Base-by-base conservation (phyloP, 139 green algal species). In the Yamagishiella unicocca region DNA sequence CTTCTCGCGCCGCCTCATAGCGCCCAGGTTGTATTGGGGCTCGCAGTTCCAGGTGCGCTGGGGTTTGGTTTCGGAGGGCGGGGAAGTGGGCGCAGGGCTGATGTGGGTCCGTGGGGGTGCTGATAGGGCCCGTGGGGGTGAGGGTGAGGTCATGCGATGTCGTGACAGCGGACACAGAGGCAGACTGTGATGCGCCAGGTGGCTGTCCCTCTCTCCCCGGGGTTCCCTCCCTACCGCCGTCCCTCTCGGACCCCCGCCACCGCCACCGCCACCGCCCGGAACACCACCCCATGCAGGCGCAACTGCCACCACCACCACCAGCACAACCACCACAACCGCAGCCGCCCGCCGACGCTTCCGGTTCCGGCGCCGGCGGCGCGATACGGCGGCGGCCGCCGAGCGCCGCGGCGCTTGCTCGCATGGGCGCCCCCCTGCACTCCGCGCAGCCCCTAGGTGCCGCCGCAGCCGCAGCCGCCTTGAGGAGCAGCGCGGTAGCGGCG, bases 11-110 rank as follows among this genome's bases (percentile, higher is more conserved):
- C 68, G 68, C 17, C 21, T 61, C 1, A 14, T 9, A 1, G 64
- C 80, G 43, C 62, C 80, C 0, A 62, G 80, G 31, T 45, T 86
- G 43, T 86, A 86, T n/a, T 86, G 80, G 80, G 80, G 80, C 19
- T 19, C 62, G 14, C 64, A 54, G 21, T 86, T 68, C 62, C 80
- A 86, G 64, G 80, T 77, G 45, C 5, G 78, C 14, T 33, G 33
- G 38, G 3, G 46, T 12, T 2, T 22, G 64, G n/a, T n/a, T n/a
- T n/a, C n/a, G 50, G 12, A 58, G 12, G 50, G 17, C 50, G 17
- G 37, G 68, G 68, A 76, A 9, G 68, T 33, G 27, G n/a, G 8
- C 17, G 19, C 58, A 29, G 31, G 64, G 31, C 64, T 72, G 64
- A 19, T 7, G 19, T 67, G 58, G 6, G 58, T 24, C 22, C 19